Evolutionary conservation across 2,329 filamentous ascomycete species (phyloP), one percentile per base, ranked within the genome.

Genomic region (Xylaria sp.): DNA sequence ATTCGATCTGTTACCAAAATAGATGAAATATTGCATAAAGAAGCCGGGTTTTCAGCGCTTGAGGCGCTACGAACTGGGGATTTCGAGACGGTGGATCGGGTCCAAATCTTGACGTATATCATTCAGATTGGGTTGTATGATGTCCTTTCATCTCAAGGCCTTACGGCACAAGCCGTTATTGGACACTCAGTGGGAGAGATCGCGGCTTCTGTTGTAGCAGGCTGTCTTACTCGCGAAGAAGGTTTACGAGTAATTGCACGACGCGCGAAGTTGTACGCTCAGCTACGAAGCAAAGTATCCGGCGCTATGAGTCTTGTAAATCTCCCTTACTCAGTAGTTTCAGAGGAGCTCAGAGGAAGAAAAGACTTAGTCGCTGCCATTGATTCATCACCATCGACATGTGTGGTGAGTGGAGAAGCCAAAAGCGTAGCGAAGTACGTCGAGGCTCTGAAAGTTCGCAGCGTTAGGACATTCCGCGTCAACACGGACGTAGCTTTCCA

Each of bases 161-260:
- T 80, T 0, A 36, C 61, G 3, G 80, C 81, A 0, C 61, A 75
- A 9, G 81, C 81, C 0, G 73, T 83, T 6, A 78, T 83, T 46
- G 81, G 81, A 1, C 81, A 83, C 62, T 83, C 81, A 0, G 77
- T 82, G 2, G 81, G 81, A 1, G 81, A 83, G 66, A 80, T 82
- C 11, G 80, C 81, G 2, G 81, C 81, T 2, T 71, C 78, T 2
- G 80, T 82, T 17, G 77, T 76, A 1, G 78, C 77, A 20, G 79
- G 79, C 6, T 77, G 72, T 28, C 59, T 82, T 6, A 78, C 76
- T 0, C 67, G 72, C 0, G 66, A 74, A 28, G 80, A 83, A 62
- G 82, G 80, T 0, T 73, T 77, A 0, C 57, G 81, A 2, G 69
- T 83, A 28, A 78, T 81, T 6, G 76, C 76, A 2, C 72, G 77